phyloP scores from a whole-genome alignment of 495 filamentous ascomycete species.

The Hyaloscypha bicolor region DNA sequence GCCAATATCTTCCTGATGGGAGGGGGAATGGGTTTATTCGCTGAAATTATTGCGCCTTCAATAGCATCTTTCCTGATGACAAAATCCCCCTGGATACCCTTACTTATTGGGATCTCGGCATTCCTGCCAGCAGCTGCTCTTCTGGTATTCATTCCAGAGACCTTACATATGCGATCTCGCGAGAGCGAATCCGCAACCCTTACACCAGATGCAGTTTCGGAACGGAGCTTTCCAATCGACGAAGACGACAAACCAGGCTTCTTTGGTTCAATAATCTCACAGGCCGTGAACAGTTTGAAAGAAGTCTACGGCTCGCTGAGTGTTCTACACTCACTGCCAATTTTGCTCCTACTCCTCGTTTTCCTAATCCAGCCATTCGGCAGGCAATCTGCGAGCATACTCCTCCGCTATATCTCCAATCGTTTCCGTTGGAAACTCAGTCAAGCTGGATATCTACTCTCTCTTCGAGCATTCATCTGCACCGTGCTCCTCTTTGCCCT shows the following conservation, averaged over 20 bases:
- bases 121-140: slow-evolving; percentile 35
- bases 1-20: slow-evolving; percentile 54
- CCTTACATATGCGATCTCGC: slow-evolving; percentile 33
- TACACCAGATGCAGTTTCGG: slow-evolving; percentile 2
- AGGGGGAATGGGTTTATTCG: slow-evolving; percentile 49
- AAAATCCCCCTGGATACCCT: slow-evolving; percentile 56
- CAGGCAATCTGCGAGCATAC: slow-evolving; percentile 28
- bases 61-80: slow-evolving; percentile 59
- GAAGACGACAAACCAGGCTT: slow-evolving; percentile 1
- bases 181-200: not conserved
- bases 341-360: slow-evolving; percentile 15
- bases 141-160: slow-evolving; percentile 49
- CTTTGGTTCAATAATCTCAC: slow-evolving; percentile 5
- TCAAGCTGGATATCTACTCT: slow-evolving; percentile 53
- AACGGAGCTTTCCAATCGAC: not conserved
- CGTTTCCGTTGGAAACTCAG: slow-evolving; percentile 54
- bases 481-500: slow-evolving; percentile 50
- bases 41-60: slow-evolving; percentile 53
- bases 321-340: slow-evolving; percentile 15
- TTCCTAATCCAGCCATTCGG: slow-evolving; percentile 15
- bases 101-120: slow-evolving; percentile 43
- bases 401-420: slow-evolving; percentile 56
- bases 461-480: slow-evolving; percentile 49
- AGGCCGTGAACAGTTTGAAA: slow-evolving; percentile 5
- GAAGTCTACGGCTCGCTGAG: not conserved